Base-by-base conservation (phyloP, 768 basidiomycete genomes). In the Mycena leptocephala region DNA sequence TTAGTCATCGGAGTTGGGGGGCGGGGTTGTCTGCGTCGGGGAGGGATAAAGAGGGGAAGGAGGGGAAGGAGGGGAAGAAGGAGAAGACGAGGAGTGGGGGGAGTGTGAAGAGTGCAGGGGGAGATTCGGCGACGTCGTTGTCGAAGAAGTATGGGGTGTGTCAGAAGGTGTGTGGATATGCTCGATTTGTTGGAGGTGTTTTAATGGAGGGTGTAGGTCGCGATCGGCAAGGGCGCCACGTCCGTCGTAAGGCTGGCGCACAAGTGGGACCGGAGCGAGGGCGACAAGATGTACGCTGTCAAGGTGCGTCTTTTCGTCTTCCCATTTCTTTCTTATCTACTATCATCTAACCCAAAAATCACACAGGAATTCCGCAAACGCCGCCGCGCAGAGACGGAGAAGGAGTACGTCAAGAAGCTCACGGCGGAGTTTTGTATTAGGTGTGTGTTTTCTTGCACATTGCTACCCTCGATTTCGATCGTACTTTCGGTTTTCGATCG, bases 401-500 rank as follows among this genome's bases (percentile, higher is more conserved):
- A 98, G 85, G 98, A 99, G 88, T 99, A 99, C 81, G 94, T 99
- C 87, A 99, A 99, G 93, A 99, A 99, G 86, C 94, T 99, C 80
- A 99, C 98, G 8, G 97, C 98, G 30, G 98, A 99, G 84, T 99
- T 99, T 86, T 99, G 97, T 86, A 99, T 99, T 11, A 63, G 61
- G 70, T 71, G 70, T 2, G 59, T 53, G 26, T 1, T 35, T 13
- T 3, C 62, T 63, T 1, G 20, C 24, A 5, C 39, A 18, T 63
- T 41, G 6, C 26, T n/a, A 9, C 24, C 14, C 26, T 63, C 62
- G 26, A 18, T 24, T 63, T 22, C n/a, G 14, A 8, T 32, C n/a
- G n/a, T n/a, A n/a, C n/a, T n/a, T n/a, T n/a, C n/a, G n/a, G n/a
- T n/a, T n/a, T n/a, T n/a, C n/a, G n/a, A n/a, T n/a, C n/a, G n/a